phyloP scores from a whole-genome alignment of 441 rosid genomes.

The Melastoma candidum region DNA sequence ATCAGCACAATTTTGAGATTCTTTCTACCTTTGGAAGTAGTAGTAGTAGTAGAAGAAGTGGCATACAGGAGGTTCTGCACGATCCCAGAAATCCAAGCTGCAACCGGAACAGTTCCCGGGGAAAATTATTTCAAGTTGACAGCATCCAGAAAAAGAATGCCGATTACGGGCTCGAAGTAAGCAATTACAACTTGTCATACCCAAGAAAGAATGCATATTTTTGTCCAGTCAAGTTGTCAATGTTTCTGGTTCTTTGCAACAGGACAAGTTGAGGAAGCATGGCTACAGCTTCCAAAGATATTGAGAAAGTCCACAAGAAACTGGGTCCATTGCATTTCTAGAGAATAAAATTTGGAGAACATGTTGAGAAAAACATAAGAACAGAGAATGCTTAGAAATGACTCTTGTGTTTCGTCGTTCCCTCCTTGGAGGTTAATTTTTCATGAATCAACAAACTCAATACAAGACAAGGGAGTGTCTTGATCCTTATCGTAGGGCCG shows the following conservation, averaged over 20 bases:
- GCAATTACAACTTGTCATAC: conserved; percentile 17
- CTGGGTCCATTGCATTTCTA: conserved; percentile 21
- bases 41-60: conserved; percentile 26
- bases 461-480: conserved; percentile 11
- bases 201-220: conserved; percentile 59
- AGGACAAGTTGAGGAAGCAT: conserved; percentile 61
- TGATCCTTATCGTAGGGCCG: conserved; percentile 12
- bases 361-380: too few species aligned
- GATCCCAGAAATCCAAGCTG: conserved; percentile 37
- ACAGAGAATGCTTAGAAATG: too few species aligned
- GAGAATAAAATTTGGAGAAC: too few species aligned
- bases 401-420: too few species aligned
- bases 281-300: conserved; percentile 56
- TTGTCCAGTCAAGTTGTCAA: conserved; percentile 63
- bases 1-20: too few species aligned
- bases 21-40: conserved; percentile 28
- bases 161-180: too few species aligned
- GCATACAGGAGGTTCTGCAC: conserved; percentile 36
- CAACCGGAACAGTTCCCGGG: conserved; percentile 1
- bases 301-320: conserved; percentile 52
- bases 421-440: too few species aligned
- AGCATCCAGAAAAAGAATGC: conserved; percentile 4
- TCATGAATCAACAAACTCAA: not conserved
- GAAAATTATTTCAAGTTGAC: not conserved
- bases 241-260: conserved; percentile 57